Evolutionary conservation across 2,329 filamentous ascomycete genomes (phyloP).

Genomic region (Colletotrichum australisinense): DNA sequence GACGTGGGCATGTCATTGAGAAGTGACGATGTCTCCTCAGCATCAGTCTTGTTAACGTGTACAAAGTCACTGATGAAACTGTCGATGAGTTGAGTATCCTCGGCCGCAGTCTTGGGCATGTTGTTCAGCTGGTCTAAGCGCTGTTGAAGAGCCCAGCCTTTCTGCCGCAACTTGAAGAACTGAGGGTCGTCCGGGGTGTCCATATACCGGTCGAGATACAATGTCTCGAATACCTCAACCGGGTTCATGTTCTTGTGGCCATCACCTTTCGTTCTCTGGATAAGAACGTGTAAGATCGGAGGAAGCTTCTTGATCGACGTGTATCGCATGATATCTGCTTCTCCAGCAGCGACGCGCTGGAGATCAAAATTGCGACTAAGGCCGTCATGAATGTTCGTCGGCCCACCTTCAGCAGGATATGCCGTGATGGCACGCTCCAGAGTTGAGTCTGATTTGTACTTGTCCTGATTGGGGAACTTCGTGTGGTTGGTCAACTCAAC

Average conservation of each 20-base stretch:
- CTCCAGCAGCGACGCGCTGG: slow-evolving; percentile 65
- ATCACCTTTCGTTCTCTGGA: slow-evolving; percentile 84
- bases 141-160: slow-evolving; percentile 80
- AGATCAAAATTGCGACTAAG: slow-evolving; percentile 88
- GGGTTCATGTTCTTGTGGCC: slow-evolving; percentile 81
- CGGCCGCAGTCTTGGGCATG: slow-evolving; percentile 3
- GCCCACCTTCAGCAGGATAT: slow-evolving; percentile 61
- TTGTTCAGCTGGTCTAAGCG: slow-evolving; percentile 64
- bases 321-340: slow-evolving; percentile 70
- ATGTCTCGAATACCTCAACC: slow-evolving; percentile 80
- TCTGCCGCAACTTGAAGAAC: slow-evolving; percentile 72
- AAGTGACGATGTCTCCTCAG: slow-evolving; percentile 12
- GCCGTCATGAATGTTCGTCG: slow-evolving; percentile 81
- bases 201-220: slow-evolving; percentile 92
- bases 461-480: slow-evolving; percentile 59
- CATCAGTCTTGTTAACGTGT: slow-evolving; percentile 5
- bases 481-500: slow-evolving; percentile 71
- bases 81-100: slow-evolving; percentile 27
- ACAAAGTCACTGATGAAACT: slow-evolving; percentile 23
- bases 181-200: slow-evolving; percentile 70
- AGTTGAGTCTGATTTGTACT: slow-evolving; percentile 45
- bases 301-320: slow-evolving; percentile 81
- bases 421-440: slow-evolving; percentile 74
- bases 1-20: slow-evolving; percentile 16
- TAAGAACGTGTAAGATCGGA: slow-evolving; percentile 88